Evolutionary conservation across 1,284 basidiomycete genomes (phyloP).

Genomic region (Neotropicomus parvogracilis): DNA sequence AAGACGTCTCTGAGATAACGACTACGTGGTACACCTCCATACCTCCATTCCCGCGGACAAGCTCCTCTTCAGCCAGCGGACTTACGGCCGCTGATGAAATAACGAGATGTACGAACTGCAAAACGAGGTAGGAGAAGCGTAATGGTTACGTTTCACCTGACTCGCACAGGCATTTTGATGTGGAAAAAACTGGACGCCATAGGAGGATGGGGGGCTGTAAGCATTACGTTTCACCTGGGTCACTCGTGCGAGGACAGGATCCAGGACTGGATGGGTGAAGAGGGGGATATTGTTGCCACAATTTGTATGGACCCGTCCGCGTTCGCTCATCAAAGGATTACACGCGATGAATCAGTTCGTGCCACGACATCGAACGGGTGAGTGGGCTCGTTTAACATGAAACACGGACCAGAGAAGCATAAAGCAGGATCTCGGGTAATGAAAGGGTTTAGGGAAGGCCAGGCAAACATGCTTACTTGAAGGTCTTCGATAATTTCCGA

Average conservation of each 20-base stretch:
- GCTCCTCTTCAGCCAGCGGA: background rate
- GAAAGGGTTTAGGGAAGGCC: conserved; percentile 18
- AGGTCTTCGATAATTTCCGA: conserved; percentile 55
- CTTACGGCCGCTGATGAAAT: conserved; percentile 22
- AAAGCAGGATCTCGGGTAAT: conserved; percentile 17
- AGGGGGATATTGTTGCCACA: conserved; percentile 57
- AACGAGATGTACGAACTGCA: conserved; percentile 17
- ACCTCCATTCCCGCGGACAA: conserved; percentile 25
- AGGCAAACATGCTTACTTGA: conserved; percentile 47
- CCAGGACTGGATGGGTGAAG: conserved; percentile 36
- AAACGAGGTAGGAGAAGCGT: conserved; percentile 11
- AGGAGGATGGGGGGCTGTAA: conserved; percentile 5
- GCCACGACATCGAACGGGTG: conserved; percentile 5
- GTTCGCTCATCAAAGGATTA: conserved; percentile 10
- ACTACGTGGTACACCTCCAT: conserved; percentile 11
- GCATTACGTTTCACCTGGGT: conserved; percentile 15
- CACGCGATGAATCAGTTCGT: conserved; percentile 9
- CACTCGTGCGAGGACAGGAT: conserved; percentile 11
- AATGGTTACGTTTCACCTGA: conserved; percentile 18
- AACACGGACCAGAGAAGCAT: conserved; percentile 22
- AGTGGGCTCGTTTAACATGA: conserved; percentile 21
- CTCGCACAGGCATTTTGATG: conserved; percentile 9
- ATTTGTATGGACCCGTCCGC: conserved; percentile 31
- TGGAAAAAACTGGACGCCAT: conserved; percentile 28
- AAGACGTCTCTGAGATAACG: conserved; percentile 18